phyloP scores from a whole-genome alignment of 176 grass and related monocot genomes.

The Aegilops sharonensis region DNA sequence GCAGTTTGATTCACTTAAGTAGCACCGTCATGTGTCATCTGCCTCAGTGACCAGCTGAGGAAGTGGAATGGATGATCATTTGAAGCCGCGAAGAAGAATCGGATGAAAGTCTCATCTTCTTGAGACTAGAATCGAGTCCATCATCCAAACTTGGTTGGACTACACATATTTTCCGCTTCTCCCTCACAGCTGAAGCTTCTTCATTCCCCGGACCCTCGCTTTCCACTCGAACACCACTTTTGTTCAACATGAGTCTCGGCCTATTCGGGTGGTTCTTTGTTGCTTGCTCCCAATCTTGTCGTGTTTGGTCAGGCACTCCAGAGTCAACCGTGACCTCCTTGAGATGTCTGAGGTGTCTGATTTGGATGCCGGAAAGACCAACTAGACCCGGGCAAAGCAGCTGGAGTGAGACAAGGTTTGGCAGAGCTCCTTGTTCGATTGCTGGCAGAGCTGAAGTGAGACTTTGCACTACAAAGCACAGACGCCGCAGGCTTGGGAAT shows the following conservation, averaged over 20 bases:
- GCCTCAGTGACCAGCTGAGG: not conserved
- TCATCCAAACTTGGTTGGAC: not conserved
- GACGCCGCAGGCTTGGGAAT: slow-evolving; percentile 25
- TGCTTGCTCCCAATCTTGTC: slow-evolving; percentile 19
- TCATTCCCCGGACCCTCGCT: not conserved
- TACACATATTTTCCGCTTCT: not conserved
- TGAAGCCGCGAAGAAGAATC: not conserved
- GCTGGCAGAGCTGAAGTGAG: not conserved
- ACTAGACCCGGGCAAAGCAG: not conserved
- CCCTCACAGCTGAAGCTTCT: not conserved
- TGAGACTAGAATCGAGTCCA: not conserved
- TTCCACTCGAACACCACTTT: not conserved
- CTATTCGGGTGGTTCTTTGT: slow-evolving; percentile 34
- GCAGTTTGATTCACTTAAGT: not conserved
- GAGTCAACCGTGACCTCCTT: slow-evolving; percentile 23
- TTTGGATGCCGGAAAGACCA: slow-evolving; percentile 25
- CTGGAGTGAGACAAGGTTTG: slow-evolving; percentile 24
- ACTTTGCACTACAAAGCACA: slow-evolving; percentile 19
- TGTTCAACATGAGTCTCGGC: not conserved
- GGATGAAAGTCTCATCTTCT: slow-evolving; percentile 32
- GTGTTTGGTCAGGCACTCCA: not conserved
- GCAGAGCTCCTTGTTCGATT: slow-evolving; percentile 34
- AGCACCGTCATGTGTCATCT: not conserved
- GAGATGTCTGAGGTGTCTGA: slow-evolving; percentile 32
- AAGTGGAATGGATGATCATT: not conserved